Evolutionary conservation across 441 rosid genomes (phyloP).

Genomic region (Euphorbia celastroides): DNA sequence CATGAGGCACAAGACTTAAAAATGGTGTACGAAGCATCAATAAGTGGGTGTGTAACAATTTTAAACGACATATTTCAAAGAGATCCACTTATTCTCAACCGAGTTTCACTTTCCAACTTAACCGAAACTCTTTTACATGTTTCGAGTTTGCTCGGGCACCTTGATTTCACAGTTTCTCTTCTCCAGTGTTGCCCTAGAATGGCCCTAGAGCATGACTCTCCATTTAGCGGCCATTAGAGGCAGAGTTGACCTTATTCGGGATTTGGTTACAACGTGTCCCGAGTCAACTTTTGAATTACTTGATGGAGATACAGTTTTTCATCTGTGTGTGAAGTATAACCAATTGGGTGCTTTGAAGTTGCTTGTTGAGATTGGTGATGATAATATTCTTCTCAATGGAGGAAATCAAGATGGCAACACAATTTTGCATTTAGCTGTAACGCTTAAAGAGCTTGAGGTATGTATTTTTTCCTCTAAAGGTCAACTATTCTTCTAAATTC

Average conservation of each 20-base stretch:
- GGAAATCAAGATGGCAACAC: slow-evolving; percentile 6
- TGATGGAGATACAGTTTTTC: slow-evolving; percentile 15
- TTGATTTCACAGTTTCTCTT: slow-evolving; percentile 17
- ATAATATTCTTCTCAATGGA: neutral
- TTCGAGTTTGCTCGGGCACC: slow-evolving; percentile 29
- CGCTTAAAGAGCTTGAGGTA: neutral
- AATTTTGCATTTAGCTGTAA: slow-evolving; percentile 10
- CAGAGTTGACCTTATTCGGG: slow-evolving; percentile 17
- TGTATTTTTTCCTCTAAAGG: too few species aligned
- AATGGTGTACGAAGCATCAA: slow-evolving; percentile 18
- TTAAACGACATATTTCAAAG: slow-evolving; percentile 9
- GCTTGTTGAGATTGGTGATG: neutral
- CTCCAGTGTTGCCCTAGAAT: slow-evolving; percentile 22
- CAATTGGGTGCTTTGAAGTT: slow-evolving; percentile 13
- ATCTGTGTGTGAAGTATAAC: slow-evolving; percentile 14
- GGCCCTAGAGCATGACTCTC: slow-evolving; percentile 23
- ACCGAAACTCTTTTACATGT: slow-evolving; percentile 25
- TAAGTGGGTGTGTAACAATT: slow-evolving; percentile 7
- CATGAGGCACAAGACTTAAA: neutral
- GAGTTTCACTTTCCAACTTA: neutral
- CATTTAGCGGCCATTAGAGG: slow-evolving; percentile 34
- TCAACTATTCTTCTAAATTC: too few species aligned
- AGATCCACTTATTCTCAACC: slow-evolving; percentile 17
- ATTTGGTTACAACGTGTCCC: slow-evolving; percentile 16
- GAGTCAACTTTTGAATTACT: neutral